These are phyloP conservation scores for Exophiala aquamarina DNA, from an alignment of 2,329 filamentous ascomycete genomes.

Conservation along the genomic window DNA sequence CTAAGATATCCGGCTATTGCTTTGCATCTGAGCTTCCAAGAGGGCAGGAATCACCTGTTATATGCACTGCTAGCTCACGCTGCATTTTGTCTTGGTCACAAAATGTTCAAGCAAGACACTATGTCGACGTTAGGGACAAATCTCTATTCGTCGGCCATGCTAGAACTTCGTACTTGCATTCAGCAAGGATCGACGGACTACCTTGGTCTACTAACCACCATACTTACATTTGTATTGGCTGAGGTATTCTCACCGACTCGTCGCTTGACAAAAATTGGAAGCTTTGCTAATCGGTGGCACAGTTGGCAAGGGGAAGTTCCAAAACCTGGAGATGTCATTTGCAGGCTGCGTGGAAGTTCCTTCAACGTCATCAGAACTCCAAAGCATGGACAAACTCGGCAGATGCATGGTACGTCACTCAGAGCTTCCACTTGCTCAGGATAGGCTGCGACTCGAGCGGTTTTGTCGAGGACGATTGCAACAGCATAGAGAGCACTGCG, in stretches of 20 bases:
- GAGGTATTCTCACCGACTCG: neutral
- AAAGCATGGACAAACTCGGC: slow-evolving; percentile 1
- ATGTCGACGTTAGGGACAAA: neutral
- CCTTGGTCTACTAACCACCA: slow-evolving; percentile 1
- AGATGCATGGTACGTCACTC: slow-evolving; percentile 6
- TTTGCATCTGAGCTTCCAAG: neutral
- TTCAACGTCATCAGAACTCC: neutral
- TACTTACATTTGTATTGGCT: slow-evolving; percentile 2
- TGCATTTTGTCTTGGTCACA: neutral
- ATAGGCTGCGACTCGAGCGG: neutral
- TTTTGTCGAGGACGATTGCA: neutral
- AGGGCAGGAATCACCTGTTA: neutral
- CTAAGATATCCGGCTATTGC: slow-evolving; percentile 5
- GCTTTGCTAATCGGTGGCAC: too few species aligned
- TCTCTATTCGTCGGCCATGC: slow-evolving; percentile 1
- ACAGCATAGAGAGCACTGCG: neutral
- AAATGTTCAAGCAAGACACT: neutral
- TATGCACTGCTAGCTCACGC: slow-evolving; percentile 3
- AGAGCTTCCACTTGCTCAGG: slow-evolving; percentile 5
- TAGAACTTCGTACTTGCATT: neutral
- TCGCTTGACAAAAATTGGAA: neutral
- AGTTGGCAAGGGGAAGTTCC: slow-evolving; percentile 1
- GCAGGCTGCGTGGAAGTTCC: slow-evolving; percentile 5
- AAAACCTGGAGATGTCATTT: slow-evolving; percentile 2
- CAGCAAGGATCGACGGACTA: neutral